A percentile compares a stretch with the other conserved stretches of the same genome.
Conservation (phyloP, 2,329 filamentous ascomycete species). For the Scedosporium aurantiacum region DNA sequence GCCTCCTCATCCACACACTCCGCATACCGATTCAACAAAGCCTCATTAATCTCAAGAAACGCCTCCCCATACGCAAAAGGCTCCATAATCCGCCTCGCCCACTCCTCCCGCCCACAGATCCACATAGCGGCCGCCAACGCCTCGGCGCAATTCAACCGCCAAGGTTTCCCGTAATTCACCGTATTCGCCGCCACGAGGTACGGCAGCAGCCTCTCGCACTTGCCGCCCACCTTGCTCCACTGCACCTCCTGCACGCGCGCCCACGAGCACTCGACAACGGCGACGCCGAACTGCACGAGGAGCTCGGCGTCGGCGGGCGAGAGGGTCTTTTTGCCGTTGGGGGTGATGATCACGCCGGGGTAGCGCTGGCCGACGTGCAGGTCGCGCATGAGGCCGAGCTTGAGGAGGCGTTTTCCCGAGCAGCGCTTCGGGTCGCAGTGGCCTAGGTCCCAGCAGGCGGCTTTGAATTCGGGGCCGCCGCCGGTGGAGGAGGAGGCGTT, state of each 20-base stretch:
- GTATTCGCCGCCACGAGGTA: slow-evolving; percentile 95
- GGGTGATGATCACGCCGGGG: slow-evolving; percentile 84
- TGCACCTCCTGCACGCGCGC: slow-evolving; percentile 84
- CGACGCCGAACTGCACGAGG: slow-evolving; percentile 80
- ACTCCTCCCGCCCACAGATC: slow-evolving; percentile 85
- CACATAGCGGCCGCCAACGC: slow-evolving; percentile 85
- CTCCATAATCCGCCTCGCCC: slow-evolving; percentile 73
- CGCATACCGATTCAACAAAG: slow-evolving; percentile 73
- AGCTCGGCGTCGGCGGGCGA: slow-evolving; percentile 74
- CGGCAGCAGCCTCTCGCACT: slow-evolving; percentile 80
- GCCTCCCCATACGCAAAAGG: slow-evolving; percentile 82
- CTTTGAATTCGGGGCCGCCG: slow-evolving; percentile 58
- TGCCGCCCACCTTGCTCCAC: slow-evolving; percentile 83
- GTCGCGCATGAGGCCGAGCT: slow-evolving; percentile 84
- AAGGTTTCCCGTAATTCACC: slow-evolving; percentile 94
- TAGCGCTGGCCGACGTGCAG: slow-evolving; percentile 86
- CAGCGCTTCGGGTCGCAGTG: slow-evolving; percentile 97
- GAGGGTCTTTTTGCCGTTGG: slow-evolving; percentile 78
- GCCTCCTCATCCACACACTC: slow-evolving; percentile 70
- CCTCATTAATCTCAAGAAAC: slow-evolving; percentile 84
- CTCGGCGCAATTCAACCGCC: slow-evolving; percentile 91
- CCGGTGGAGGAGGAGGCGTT: slow-evolving; percentile 27
- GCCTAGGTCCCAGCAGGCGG: slow-evolving; percentile 94
- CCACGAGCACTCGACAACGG: slow-evolving; percentile 97
- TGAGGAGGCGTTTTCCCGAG: slow-evolving; percentile 90